These are phyloP conservation scores for Termitomyces titanicus DNA, from an alignment of 768 basidiomycete species.

Conservation along the genomic window DNA sequence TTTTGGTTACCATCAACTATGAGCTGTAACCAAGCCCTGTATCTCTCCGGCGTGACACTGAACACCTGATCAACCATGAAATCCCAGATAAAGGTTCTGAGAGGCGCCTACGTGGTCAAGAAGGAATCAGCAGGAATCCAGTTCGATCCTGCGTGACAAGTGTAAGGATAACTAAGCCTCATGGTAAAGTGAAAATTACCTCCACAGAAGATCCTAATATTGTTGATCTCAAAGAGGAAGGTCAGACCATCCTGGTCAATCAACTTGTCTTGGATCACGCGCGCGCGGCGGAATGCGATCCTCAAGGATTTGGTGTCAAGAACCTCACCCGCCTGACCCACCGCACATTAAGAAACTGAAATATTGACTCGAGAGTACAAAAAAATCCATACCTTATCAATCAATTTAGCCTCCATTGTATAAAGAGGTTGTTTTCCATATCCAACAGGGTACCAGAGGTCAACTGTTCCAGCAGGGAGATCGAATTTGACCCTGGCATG, in stretches of 20 bases:
- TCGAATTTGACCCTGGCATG: conserved; percentile 39
- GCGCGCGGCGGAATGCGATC: conserved; percentile 77
- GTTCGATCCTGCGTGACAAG: conserved; percentile 56
- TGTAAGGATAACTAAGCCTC: not conserved
- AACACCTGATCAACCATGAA: not conserved
- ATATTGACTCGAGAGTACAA: not conserved
- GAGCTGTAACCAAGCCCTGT: conserved; percentile 80
- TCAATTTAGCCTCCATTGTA: conserved; percentile 50
- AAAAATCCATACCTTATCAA: conserved; percentile 42
- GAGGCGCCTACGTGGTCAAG: conserved; percentile 61
- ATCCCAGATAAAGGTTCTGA: not conserved
- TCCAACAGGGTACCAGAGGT: conserved; percentile 85
- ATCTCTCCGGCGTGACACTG: conserved; percentile 50
- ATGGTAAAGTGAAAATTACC: conserved; percentile 35
- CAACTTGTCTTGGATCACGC: conserved; percentile 78
- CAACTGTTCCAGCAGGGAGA: conserved; percentile 52
- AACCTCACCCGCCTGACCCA: conserved; percentile 41
- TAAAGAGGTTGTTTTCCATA: conserved; percentile 84
- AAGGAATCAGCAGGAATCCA: conserved; percentile 97
- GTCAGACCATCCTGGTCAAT: conserved; percentile 72
- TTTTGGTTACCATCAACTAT: conserved; percentile 91
- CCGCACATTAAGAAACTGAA: not conserved
- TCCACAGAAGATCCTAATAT: conserved; percentile 82
- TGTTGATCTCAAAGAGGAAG: conserved; percentile 92
- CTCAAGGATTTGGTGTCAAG: conserved; percentile 53